phyloP scores from a whole-genome alignment of 805 yeast genomes.

The Lipomyces chichibuensis region DNA sequence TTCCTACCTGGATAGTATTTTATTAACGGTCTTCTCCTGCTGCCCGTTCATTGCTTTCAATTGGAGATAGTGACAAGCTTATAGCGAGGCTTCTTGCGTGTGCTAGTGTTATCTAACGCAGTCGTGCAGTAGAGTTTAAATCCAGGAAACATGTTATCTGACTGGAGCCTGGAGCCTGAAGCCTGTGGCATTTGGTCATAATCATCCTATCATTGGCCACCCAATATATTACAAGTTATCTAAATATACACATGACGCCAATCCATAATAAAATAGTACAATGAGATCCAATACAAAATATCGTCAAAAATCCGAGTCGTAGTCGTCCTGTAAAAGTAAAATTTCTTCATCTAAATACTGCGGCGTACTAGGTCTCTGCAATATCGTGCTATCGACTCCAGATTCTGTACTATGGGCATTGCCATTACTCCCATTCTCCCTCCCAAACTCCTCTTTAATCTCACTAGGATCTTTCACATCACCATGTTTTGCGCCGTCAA shows the following conservation, averaged over 20 bases:
- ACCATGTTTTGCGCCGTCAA: conserved; percentile 2
- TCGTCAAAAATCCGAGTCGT: conserved; percentile 18
- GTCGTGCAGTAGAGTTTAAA: no score
- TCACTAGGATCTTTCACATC: neutral
- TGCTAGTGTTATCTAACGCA: no score
- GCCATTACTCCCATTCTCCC: neutral
- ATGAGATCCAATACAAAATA: neutral
- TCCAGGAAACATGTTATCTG: no score
- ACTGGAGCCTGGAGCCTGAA: neutral
- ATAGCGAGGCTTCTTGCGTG: no score
- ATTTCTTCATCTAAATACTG: conserved; percentile 14
- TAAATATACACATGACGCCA: neutral
- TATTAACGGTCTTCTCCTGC: no score
- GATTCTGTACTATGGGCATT: neutral
- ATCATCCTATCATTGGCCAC: no score
- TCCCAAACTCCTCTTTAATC: neutral
- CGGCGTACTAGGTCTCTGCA: conserved; percentile 1
- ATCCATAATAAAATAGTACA: neutral
- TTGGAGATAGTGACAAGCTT: no score
- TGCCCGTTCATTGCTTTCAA: no score
- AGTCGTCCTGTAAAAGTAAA: conserved; percentile 23
- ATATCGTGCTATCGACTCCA: neutral
- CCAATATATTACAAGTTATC: neutral
- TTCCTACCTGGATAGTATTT: no score
- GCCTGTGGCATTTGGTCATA: neutral